These are phyloP conservation scores for Pythium sp. DNA, from an alignment of 352 stramenopile genomes.

Conservation along the genomic window DNA sequence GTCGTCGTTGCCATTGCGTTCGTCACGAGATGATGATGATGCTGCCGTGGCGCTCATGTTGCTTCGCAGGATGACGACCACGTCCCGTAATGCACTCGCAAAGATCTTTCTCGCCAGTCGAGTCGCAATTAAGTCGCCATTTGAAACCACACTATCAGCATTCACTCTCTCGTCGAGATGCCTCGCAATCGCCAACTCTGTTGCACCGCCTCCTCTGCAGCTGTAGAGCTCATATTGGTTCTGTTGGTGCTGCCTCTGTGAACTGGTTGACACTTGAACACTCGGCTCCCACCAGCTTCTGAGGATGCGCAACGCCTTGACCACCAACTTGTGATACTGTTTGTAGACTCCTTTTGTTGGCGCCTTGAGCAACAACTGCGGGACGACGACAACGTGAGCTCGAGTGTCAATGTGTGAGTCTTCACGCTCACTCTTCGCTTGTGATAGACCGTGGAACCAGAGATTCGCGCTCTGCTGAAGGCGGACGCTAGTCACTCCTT, in stretches of 20 bases:
- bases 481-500: slow-evolving; percentile 28
- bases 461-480: slow-evolving; percentile 44
- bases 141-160: background rate
- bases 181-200: slow-evolving; percentile 39
- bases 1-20: background rate
- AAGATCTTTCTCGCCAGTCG: slow-evolving; percentile 20
- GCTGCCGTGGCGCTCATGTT: slow-evolving; percentile 21
- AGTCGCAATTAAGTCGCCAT: background rate
- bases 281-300: slow-evolving; percentile 32
- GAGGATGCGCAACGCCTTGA: slow-evolving; percentile 61
- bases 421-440: background rate
- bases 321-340: slow-evolving; percentile 53
- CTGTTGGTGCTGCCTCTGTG: background rate
- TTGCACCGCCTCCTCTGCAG: slow-evolving; percentile 47
- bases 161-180: slow-evolving; percentile 13
- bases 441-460: slow-evolving; percentile 29
- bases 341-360: slow-evolving; percentile 63
- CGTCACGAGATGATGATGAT: background rate
- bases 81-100: slow-evolving; percentile 30
- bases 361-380: slow-evolving; percentile 56
- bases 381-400: slow-evolving; percentile 19
- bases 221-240: slow-evolving; percentile 12
- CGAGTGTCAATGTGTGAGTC: background rate
- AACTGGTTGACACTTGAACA: background rate
- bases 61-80: slow-evolving; percentile 26